Percentiles rank a stretch among this genome's conserved stretches.
Evolutionary conservation across 805 yeast genomes (phyloP).

Genomic region (Millerago galiae): DNA sequence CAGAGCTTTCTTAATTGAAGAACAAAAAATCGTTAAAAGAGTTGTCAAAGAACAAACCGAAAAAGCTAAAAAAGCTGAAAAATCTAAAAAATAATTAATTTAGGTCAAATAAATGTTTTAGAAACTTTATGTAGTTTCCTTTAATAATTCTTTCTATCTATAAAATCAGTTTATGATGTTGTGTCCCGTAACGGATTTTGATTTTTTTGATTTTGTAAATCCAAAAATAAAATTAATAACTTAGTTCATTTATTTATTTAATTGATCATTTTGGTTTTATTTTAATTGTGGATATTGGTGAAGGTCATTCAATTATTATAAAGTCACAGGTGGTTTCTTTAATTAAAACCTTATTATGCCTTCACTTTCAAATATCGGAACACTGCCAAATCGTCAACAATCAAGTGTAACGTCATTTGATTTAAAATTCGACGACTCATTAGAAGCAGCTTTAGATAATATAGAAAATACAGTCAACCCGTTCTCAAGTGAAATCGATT

Average conservation of each 20-base stretch:
- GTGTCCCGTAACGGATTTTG: no score
- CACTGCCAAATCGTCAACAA: slow-evolving; percentile 17
- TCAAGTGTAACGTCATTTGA: slow-evolving; percentile 44
- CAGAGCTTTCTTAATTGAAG: slow-evolving; percentile 99
- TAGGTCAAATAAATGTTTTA: no score
- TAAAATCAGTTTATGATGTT: no score
- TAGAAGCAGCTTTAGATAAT: slow-evolving; percentile 58
- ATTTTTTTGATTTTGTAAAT: no score
- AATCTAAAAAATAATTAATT: no score
- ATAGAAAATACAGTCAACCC: slow-evolving; percentile 32
- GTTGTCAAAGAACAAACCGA: slow-evolving; percentile 95
- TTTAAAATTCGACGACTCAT: slow-evolving; percentile 54
- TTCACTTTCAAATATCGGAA: slow-evolving; percentile 8
- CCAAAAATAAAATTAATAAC: no score
- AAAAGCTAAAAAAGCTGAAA: slow-evolving; percentile 66
- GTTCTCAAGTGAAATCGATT: slow-evolving; percentile 19
- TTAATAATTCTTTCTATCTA: no score
- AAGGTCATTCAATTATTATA: background rate
- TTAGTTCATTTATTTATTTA: no score
- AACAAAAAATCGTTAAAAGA: slow-evolving; percentile 99
- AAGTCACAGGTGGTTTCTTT: background rate
- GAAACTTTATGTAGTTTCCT: no score
- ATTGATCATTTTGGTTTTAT: no score
- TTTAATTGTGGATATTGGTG: no score
- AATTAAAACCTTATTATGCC: slow-evolving; percentile 10